Conservation (phyloP, 1,284 basidiomycete species). For the Trametes versicolor region DNA sequence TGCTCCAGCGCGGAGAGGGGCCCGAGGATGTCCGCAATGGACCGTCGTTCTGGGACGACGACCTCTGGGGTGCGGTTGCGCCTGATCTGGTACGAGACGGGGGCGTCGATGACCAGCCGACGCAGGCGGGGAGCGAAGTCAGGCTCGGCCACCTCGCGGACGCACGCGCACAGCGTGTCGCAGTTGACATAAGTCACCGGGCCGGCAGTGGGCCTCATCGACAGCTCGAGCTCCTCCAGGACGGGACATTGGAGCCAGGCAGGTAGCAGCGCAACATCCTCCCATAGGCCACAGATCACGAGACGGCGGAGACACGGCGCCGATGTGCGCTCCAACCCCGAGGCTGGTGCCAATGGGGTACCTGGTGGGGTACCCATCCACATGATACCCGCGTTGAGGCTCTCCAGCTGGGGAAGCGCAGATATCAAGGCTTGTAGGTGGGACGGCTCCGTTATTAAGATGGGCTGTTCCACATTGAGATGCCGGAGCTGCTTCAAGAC, state of each 20-base stretch:
- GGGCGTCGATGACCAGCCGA: background rate
- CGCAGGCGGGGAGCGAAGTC: background rate
- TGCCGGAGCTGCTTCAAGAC: background rate
- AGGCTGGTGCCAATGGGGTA: too few relatives aligned
- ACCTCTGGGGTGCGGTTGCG: too few relatives aligned
- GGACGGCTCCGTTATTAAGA: background rate
- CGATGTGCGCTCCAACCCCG: background rate
- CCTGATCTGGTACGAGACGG: background rate
- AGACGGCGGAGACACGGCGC: background rate
- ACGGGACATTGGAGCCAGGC: background rate
- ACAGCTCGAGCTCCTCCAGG: background rate
- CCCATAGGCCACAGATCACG: background rate
- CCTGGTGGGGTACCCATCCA: background rate
- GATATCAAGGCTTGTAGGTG: background rate
- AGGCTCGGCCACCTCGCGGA: background rate
- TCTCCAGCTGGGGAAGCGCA: background rate
- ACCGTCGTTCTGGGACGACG: background rate
- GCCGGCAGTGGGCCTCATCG: background rate
- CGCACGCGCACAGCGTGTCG: background rate
- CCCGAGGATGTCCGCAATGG: constrained; percentile 2
- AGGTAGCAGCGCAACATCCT: background rate
- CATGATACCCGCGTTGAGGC: background rate
- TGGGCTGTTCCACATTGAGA: background rate
- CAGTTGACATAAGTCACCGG: background rate
- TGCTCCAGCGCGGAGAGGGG: background rate